phyloP scores from a whole-genome alignment of 176 grass and related monocot species.

The Leersia perrieri region DNA sequence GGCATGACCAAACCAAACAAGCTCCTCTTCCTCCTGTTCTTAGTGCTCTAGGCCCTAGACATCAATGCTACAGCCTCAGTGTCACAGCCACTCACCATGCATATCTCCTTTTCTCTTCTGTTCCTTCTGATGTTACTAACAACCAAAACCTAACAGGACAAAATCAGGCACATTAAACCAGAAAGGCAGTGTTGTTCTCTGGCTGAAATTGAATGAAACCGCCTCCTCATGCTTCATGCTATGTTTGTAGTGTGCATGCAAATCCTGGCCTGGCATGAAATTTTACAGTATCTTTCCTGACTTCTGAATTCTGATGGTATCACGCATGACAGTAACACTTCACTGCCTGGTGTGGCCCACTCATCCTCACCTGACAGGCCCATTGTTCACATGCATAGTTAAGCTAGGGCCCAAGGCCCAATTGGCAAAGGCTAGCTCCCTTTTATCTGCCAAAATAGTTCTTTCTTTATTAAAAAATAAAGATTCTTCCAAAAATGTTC shows the following conservation, averaged over 20 bases:
- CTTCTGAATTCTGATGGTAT: constrained; percentile 19
- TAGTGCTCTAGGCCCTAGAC: constrained; percentile 36
- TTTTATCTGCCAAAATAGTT: constrained; percentile 8
- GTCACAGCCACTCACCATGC: background rate
- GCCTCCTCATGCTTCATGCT: too few relatives aligned
- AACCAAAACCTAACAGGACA: constrained; percentile 49
- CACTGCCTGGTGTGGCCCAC: constrained; percentile 22
- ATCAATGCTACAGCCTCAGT: constrained; percentile 36
- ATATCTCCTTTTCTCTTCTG: background rate
- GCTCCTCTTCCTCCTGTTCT: constrained; percentile 25
- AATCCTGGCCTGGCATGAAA: background rate
- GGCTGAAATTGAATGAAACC: constrained; percentile 13
- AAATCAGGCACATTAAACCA: constrained; percentile 25
- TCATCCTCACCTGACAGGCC: constrained; percentile 10
- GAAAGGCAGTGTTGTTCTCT: constrained; percentile 19
- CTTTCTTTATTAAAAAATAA: background rate
- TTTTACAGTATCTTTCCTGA: background rate
- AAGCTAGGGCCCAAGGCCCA: constrained; percentile 33
- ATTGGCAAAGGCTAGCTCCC: constrained; percentile 7
- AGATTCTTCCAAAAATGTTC: background rate
- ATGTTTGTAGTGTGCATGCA: constrained; percentile 13
- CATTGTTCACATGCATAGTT: constrained; percentile 32
- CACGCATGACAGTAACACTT: constrained; percentile 31
- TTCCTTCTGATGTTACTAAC: constrained; percentile 31
- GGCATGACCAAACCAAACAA: constrained; percentile 38